These are phyloP conservation scores for Phytophthora palmivora DNA, from an alignment of 352 stramenopile species.

Conservation along the genomic window DNA sequence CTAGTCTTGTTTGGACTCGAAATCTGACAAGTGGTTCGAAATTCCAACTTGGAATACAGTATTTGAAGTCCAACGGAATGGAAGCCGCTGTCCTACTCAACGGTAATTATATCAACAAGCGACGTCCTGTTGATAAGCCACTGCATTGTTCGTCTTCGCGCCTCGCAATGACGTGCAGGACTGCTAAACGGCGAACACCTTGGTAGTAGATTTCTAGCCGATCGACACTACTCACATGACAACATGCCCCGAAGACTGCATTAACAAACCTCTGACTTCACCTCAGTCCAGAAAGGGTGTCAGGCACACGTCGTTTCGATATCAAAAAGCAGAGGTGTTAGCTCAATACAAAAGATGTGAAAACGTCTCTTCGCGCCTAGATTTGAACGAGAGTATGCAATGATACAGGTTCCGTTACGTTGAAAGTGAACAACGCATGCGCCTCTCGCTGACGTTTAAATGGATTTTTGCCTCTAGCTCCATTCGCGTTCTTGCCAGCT, in stretches of 20 bases:
- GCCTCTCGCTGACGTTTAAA: constrained; percentile 11
- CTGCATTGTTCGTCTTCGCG: no score
- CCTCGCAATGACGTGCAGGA: no score
- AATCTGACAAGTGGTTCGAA: no score
- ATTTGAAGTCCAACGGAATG: neutral
- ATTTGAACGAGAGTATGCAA: neutral
- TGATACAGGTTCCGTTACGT: constrained; percentile 16
- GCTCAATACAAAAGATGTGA: neutral
- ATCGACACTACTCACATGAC: no score
- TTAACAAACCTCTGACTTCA: constrained; percentile 1
- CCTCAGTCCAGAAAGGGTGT: no score
- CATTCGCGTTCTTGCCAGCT: constrained; percentile 7
- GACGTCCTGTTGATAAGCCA: no score
- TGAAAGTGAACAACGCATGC: constrained; percentile 9
- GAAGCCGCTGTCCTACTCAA: neutral
- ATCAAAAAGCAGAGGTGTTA: constrained; percentile 8
- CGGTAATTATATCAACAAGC: neutral
- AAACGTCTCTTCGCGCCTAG: neutral
- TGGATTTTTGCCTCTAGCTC: constrained; percentile 22
- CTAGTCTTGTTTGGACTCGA: no score
- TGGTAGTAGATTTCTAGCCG: no score
- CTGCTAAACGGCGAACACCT: no score
- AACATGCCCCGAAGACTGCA: no score
- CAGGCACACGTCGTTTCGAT: constrained; percentile 28
- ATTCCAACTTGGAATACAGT: no score